Evolutionary conservation across 352 stramenopile species (phyloP), one percentile per base, ranked within the genome.

Genomic region (Phytophthora europaea): DNA sequence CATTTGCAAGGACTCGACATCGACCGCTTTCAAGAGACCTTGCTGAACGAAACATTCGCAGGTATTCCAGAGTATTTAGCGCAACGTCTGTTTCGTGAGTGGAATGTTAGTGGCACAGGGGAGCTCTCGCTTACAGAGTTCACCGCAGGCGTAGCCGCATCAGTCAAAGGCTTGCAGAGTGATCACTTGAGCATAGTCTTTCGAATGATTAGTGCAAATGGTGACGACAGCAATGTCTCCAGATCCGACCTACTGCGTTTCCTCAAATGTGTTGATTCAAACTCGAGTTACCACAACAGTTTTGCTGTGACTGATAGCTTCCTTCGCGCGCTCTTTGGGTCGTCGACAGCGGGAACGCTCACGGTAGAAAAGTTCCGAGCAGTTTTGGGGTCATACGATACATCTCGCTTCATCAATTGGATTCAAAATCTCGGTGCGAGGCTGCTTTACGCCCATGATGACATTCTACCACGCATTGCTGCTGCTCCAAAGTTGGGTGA

Each of bases 171-270:
- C 15, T 77, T 73, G 7, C 78, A 62, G 4, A 73, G 84, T n/a
- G 80, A 89, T 51, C 81, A 83, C 10, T 47, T 90, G n/a, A 50
- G 43, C 26, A 81, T 87, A 45, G 58, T 79, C 12, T 91, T 84
- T 34, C 72, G 81, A 65, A 68, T 88, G 23, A 78, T 85, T 62
- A 72, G 73, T 40, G 9, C 20, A 9, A 56, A 12, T 6, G 40
- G 51, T 7, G 36, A 68, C 43, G n/a, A 23, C 50, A 40, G 38
- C 12, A 43, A 38, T 26, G 40, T 47, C 31, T 47, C 31, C 40
- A 68, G 23, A 36, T 55, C 50, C 20, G 52, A 63, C 4, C 16
- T 68, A 1, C 15, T 18, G 12, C 38, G n/a, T 10, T 73, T 58
- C 31, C 43, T 73, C 31, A 31, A 62, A 16, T 73, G 36, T 26